Percentiles rank a stretch among this genome's conserved stretches.
phyloP scores from a whole-genome alignment of 2,329 filamentous ascomycete species.

The Fusarium sp. region DNA sequence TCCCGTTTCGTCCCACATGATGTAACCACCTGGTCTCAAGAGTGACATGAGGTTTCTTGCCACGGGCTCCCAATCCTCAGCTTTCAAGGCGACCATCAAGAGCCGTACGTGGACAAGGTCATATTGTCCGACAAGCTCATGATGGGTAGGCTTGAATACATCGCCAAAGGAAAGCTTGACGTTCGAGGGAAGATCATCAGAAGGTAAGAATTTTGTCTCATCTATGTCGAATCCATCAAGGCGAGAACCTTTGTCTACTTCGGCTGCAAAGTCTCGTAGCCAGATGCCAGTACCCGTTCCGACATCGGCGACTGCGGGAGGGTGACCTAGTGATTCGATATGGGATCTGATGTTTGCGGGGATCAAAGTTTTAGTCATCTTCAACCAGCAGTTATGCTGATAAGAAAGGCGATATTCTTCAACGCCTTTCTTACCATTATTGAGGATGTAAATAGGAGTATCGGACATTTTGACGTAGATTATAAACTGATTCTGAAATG shows the following conservation, averaged over 20 bases:
- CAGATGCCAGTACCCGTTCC: slow-evolving; percentile 13
- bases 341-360: slow-evolving; percentile 1
- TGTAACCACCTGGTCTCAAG: slow-evolving; percentile 8
- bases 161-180: background rate
- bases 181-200: background rate
- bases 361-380: slow-evolving; percentile 5
- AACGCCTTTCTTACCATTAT: slow-evolving; percentile 13
- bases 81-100: slow-evolving; percentile 8
- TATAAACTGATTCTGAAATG: background rate
- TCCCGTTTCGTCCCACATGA: slow-evolving; percentile 19
- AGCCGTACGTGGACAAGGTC: slow-evolving; percentile 18
- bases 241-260: background rate
- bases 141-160: background rate
- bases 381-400: slow-evolving; percentile 1
- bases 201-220: background rate
- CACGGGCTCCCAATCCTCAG: slow-evolving; percentile 1
- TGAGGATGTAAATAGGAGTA: slow-evolving; percentile 12
- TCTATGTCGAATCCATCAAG: slow-evolving; percentile 21
- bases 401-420: slow-evolving; percentile 16
- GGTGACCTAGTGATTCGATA: background rate
- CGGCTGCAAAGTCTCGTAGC: slow-evolving; percentile 1
- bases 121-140: background rate
- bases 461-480: background rate
- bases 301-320: slow-evolving; percentile 6
- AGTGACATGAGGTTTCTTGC: slow-evolving; percentile 2